Base-by-base conservation (phyloP, 2,329 filamentous ascomycete genomes). In the Trichophyton rubrum region DNA sequence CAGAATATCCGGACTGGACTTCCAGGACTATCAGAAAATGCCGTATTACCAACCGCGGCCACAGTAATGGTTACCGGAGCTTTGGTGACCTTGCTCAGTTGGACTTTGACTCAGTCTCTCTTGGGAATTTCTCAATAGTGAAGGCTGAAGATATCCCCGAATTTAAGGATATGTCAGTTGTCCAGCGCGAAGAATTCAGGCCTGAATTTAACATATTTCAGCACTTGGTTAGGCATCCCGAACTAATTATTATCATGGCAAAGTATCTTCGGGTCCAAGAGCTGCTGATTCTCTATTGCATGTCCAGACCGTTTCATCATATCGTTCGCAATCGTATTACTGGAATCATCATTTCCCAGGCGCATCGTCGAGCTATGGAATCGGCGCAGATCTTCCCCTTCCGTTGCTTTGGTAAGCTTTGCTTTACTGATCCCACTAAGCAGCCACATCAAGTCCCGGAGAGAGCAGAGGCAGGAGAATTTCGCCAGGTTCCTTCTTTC, bases 211-310 rank as follows among this genome's bases (percentile, higher is more conserved):
- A 57, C 38, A 59, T 64, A 11, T 64, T 64, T 22, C 53, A 62
- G 11, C 61, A 65, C 27, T 30, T 65, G 13, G 55, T 65, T 56
- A 64, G 62, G 51, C 56, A 57, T 30, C 62, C 79, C 3, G 80
- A 84, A 59, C 72, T 89, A 3, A 72, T 79, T 51, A 74, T 85
- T 55, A 74, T 80, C 56, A 67, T 88, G 6, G 79, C 80, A 61
- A 77, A 78, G 64, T 75, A 81, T 61, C 77, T 89, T 20, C 69
- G 71, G 6, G 72, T 82, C 0, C 68, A 73, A 13, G 83, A 85
- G 59, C 75, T 90, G 5, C 69, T 90, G 62, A 79, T 75, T 51
- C 77, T 90, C 38, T 89, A 87, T 75, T 76, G 80, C 64, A 81
- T 84, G 65, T 87, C 82, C 69, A 81, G 77, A 60, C 76, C 80